Conservation (phyloP, 257 asterid genomes). For the Rehmannia glutinosa region DNA sequence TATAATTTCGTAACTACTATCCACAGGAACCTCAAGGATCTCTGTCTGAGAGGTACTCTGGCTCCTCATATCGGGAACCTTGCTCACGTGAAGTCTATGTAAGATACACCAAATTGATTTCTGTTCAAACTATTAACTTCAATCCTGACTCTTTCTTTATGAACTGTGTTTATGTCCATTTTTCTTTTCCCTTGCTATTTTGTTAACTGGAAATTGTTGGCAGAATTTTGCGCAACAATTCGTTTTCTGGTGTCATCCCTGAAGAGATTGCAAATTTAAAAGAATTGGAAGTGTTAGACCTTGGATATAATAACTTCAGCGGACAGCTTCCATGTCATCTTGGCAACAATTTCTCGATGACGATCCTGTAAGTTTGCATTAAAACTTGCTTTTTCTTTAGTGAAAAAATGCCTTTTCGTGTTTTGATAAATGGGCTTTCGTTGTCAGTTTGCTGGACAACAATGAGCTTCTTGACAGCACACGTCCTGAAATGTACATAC, state of each 20-base stretch:
- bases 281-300: slow-evolving; percentile 65
- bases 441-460: slow-evolving; percentile 71
- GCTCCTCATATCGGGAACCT: slow-evolving; percentile 64
- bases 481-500: slow-evolving; percentile 45
- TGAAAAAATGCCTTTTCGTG: slow-evolving; percentile 3
- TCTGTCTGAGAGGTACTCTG: slow-evolving; percentile 67
- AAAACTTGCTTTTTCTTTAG: slow-evolving; percentile 2
- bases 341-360: slow-evolving; percentile 45
- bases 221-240: slow-evolving; percentile 78
- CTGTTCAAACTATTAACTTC: neutral
- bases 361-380: slow-evolving; percentile 46
- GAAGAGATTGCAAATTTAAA: slow-evolving; percentile 48
- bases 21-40: slow-evolving; percentile 76
- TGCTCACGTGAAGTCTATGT: slow-evolving; percentile 68
- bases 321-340: slow-evolving; percentile 59
- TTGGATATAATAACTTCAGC: slow-evolving; percentile 74
- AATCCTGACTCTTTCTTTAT: neutral
- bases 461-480: slow-evolving; percentile 38
- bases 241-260: slow-evolving; percentile 73
- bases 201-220: slow-evolving; percentile 2
- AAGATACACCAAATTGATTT: slow-evolving; percentile 18
- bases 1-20: neutral
- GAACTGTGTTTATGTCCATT: neutral
- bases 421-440: too few species aligned
- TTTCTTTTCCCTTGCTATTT: neutral